phyloP scores from a whole-genome alignment of 169 alveolate species.

The Eimeria mitis region DNA sequence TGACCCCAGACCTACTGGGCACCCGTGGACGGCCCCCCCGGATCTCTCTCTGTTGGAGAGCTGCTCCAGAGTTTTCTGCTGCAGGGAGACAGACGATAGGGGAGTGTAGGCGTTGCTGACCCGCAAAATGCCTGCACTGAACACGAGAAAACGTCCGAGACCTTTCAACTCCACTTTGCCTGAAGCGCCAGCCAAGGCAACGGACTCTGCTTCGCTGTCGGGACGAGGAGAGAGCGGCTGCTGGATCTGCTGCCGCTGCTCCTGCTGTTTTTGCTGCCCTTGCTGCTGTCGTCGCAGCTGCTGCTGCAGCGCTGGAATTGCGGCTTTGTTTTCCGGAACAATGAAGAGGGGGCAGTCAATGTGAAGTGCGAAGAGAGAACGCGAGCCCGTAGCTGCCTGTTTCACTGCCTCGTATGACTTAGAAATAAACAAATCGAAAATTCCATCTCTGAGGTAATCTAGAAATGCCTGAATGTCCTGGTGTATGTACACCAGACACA shows the following conservation, averaged over 20 bases:
- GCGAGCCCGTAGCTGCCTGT: conserved; percentile 87
- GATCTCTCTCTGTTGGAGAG: background rate
- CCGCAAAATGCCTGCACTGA: conserved; percentile 85
- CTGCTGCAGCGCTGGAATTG: conserved; percentile 80
- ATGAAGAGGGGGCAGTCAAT: conserved; percentile 85
- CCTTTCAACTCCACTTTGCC: conserved; percentile 84
- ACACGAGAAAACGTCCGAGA: conserved; percentile 84
- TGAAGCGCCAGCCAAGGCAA: conserved; percentile 37
- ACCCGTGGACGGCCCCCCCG: background rate
- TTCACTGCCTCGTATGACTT: conserved; percentile 90
- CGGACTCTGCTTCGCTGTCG: conserved; percentile 46
- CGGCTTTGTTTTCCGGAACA: conserved; percentile 86
- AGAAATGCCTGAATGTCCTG: conserved; percentile 87
- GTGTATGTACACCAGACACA: conserved; percentile 86
- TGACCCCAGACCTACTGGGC: background rate
- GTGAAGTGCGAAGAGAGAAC: conserved; percentile 85
- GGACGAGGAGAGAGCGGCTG: conserved; percentile 26
- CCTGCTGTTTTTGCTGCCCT: background rate
- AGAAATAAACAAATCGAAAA: conserved; percentile 88
- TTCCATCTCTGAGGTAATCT: conserved; percentile 91
- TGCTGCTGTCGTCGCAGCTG: background rate
- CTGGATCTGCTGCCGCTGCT: background rate
- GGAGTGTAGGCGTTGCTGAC: conserved; percentile 83
- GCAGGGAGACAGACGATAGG: background rate
- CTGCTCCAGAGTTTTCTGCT: background rate